Evolutionary conservation across 805 yeast species (phyloP).

Genomic region (Yamadazyma phyllophila): DNA sequence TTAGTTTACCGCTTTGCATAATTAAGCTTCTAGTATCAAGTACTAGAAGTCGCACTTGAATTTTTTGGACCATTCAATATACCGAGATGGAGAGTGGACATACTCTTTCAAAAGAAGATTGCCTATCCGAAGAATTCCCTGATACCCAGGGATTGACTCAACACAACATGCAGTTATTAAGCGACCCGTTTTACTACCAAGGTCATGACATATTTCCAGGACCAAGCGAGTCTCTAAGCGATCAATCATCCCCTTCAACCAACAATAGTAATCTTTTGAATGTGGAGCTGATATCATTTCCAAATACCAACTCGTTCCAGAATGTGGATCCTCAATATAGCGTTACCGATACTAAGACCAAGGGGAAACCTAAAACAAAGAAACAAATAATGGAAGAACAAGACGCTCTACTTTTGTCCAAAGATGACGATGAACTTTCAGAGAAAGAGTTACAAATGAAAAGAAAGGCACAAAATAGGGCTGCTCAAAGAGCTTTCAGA

Average conservation of each 20-base stretch:
- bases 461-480: constrained; percentile 77
- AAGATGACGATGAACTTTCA: constrained; percentile 36
- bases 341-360: neutral
- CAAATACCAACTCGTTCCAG: neutral
- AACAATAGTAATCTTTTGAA: constrained; percentile 6
- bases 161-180: constrained; percentile 1
- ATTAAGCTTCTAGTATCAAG: too few species aligned
- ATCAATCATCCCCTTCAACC: constrained; percentile 15
- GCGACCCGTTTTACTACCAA: constrained; percentile 1
- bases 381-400: constrained; percentile 31
- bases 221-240: constrained; percentile 8
- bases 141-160: neutral
- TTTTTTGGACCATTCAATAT: neutral
- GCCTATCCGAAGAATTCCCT: neutral
- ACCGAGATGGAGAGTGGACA: neutral
- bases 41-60: neutral
- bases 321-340: neutral
- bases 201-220: neutral
- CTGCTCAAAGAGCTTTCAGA: constrained; percentile 84
- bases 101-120: neutral
- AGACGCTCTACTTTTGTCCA: constrained; percentile 35
- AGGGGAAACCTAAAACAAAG: constrained; percentile 17
- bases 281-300: neutral
- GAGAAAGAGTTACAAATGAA: constrained; percentile 48
- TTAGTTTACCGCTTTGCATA: too few species aligned